Conservation (phyloP, 1,139 yeast genomes). For the Blastobotrys proliferans region DNA sequence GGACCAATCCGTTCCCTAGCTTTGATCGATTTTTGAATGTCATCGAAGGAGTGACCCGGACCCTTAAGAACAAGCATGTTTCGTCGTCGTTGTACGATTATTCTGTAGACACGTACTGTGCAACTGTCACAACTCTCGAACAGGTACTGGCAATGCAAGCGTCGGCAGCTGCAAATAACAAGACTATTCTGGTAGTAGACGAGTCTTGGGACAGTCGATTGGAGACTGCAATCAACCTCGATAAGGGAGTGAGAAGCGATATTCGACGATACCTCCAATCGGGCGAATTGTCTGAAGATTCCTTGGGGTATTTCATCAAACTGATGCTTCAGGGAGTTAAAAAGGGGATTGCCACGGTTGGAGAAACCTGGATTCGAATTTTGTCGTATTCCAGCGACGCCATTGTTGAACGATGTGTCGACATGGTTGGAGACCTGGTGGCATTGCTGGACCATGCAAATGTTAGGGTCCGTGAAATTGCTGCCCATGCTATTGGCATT, state of each 20-base stretch:
- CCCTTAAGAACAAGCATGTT: slow-evolving; percentile 9
- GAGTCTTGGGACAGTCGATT: slow-evolving; percentile 71
- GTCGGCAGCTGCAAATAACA: slow-evolving; percentile 42
- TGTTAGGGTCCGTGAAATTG: slow-evolving; percentile 31
- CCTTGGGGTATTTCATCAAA: not conserved
- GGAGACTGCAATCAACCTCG: slow-evolving; percentile 68
- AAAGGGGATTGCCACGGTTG: slow-evolving; percentile 5
- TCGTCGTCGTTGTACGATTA: slow-evolving; percentile 20
- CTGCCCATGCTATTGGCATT: slow-evolving; percentile 52
- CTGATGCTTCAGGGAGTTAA: slow-evolving; percentile 36
- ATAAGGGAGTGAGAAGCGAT: slow-evolving; percentile 46
- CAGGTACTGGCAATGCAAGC: slow-evolving; percentile 67
- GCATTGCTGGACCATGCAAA: slow-evolving; percentile 27
- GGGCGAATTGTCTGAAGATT: not conserved
- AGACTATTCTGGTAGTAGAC: slow-evolving; percentile 60
- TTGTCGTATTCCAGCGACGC: slow-evolving; percentile 28
- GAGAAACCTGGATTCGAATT: slow-evolving; percentile 23
- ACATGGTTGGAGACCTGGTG: slow-evolving; percentile 14
- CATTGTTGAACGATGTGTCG: slow-evolving; percentile 20
- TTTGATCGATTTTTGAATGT: slow-evolving; percentile 23
- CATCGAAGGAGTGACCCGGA: slow-evolving; percentile 3
- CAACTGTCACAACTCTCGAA: slow-evolving; percentile 30
- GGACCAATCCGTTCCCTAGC: slow-evolving; percentile 14
- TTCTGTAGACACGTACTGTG: slow-evolving; percentile 31
- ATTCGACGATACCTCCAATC: slow-evolving; percentile 31